Conservation (phyloP, 1,284 basidiomycete genomes). For the Microbotryum scabiosae region DNA sequence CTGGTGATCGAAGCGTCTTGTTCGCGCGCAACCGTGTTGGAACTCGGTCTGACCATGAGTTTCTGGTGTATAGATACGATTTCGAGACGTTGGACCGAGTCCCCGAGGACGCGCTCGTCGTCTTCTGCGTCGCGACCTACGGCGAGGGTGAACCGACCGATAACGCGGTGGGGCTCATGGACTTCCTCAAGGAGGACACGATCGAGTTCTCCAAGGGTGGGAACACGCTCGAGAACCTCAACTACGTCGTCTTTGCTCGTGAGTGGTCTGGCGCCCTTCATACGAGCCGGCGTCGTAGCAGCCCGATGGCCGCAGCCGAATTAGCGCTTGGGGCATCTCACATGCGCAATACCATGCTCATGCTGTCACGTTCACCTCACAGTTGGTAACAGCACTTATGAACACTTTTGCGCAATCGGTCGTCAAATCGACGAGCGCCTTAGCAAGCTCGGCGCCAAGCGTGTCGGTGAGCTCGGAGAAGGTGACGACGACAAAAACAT, state of each 20-base stretch:
- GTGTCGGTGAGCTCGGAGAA: slow-evolving; percentile 86
- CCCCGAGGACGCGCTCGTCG: slow-evolving; percentile 72
- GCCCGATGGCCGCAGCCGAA: too few species aligned
- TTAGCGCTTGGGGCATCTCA: background rate
- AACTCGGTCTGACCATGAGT: background rate
- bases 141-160: slow-evolving; percentile 97
- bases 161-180: slow-evolving; percentile 91
- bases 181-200: slow-evolving; percentile 75
- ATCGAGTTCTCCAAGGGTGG: slow-evolving; percentile 78
- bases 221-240: slow-evolving; percentile 70
- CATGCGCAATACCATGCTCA: background rate
- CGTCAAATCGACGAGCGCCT: slow-evolving; percentile 69
- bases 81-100: slow-evolving; percentile 90
- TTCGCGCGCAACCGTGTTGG: background rate
- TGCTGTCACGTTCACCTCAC: background rate
- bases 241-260: slow-evolving; percentile 85
- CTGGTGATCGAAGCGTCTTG: background rate
- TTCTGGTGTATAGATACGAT: slow-evolving; percentile 56
- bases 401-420: slow-evolving; percentile 87
- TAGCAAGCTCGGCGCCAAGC: slow-evolving; percentile 67
- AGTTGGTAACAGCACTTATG: slow-evolving; percentile 49
- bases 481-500: slow-evolving; percentile 99
- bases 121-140: slow-evolving; percentile 97
- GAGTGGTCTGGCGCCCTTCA: background rate
- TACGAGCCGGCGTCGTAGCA: background rate